These are phyloP conservation scores for Botrytis cinerea DNA, from an alignment of 2,329 filamentous ascomycete species.

Conservation along the genomic window DNA sequence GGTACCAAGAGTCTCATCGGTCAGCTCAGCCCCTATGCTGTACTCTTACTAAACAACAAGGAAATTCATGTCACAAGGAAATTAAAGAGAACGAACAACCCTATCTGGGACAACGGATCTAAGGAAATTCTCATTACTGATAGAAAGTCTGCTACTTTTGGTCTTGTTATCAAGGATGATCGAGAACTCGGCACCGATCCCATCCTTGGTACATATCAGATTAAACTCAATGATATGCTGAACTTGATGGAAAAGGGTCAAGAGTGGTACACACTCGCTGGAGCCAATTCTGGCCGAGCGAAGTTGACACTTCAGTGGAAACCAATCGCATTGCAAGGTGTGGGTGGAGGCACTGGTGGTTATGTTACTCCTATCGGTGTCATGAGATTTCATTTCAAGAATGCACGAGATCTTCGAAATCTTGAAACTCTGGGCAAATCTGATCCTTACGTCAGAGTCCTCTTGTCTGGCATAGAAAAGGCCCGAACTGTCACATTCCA, in stretches of 20 bases:
- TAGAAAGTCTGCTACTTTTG: conserved; percentile 84
- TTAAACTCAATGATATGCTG: conserved; percentile 91
- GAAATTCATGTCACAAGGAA: conserved; percentile 87
- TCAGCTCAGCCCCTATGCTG: conserved; percentile 85
- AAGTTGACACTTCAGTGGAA: conserved; percentile 96
- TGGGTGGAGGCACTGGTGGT: conserved; percentile 75
- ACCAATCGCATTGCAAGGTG: conserved; percentile 82
- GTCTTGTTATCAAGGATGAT: conserved; percentile 93
- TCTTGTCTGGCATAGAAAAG: conserved; percentile 88
- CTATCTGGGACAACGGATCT: conserved; percentile 89
- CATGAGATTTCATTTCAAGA: conserved; percentile 89
- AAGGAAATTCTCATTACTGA: conserved; percentile 97
- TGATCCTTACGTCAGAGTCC: conserved; percentile 86
- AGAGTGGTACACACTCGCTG: conserved; percentile 91
- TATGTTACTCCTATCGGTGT: conserved; percentile 94
- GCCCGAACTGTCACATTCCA: conserved; percentile 92
- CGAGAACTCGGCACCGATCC: conserved; percentile 82
- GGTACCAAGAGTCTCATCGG: conserved; percentile 89
- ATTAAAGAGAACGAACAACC: conserved; percentile 95
- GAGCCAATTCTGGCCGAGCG: conserved; percentile 77
- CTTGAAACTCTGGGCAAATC: conserved; percentile 96
- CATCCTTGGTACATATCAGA: conserved; percentile 87
- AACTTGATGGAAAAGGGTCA: conserved; percentile 89
- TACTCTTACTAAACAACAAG: conserved; percentile 86
- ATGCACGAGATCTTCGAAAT: conserved; percentile 81